A percentile compares a stretch with the other conserved stretches of the same genome.
Conservation (phyloP, 305 asterid genomes). For the Salvia sclarea region DNA sequence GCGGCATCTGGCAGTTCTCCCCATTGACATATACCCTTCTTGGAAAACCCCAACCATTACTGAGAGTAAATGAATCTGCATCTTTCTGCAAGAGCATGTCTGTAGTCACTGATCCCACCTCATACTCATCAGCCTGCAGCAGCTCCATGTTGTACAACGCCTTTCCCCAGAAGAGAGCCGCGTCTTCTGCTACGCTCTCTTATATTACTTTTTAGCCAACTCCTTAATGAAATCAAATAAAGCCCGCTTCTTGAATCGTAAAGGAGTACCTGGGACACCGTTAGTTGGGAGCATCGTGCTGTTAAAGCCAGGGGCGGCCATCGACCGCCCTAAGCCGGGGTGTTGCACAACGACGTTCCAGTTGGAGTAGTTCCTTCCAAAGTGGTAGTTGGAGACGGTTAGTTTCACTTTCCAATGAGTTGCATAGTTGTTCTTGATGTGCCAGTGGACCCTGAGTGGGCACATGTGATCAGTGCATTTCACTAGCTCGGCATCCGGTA, state of each 20-base stretch:
- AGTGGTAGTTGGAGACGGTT: conserved; percentile 61
- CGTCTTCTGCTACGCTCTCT: conserved; percentile 49
- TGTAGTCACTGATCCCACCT: conserved; percentile 57
- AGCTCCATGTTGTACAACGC: conserved; percentile 42
- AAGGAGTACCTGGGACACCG: conserved; percentile 45
- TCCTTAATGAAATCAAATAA: neutral
- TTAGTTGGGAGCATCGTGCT: conserved; percentile 43
- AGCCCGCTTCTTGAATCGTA: neutral
- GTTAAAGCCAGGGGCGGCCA: conserved; percentile 52
- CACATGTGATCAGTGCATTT: conserved; percentile 75
- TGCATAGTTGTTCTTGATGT: conserved; percentile 52
- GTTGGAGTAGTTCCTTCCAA: conserved; percentile 51
- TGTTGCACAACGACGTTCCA: conserved; percentile 73
- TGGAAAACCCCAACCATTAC: conserved; percentile 73
- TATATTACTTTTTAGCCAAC: no score
- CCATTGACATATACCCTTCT: conserved; percentile 41
- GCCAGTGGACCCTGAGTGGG: conserved; percentile 75
- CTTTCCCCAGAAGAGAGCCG: conserved; percentile 67
- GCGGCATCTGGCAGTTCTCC: conserved; percentile 72
- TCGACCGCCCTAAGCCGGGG: conserved; percentile 52
- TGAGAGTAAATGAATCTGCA: conserved; percentile 48
- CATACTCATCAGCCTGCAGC: conserved; percentile 41
- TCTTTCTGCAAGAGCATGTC: conserved; percentile 63
- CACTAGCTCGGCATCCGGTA: conserved; percentile 41
- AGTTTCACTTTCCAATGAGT: conserved; percentile 67